phyloP scores from a whole-genome alignment of 305 asterid species.

The Fraxinus ornus region DNA sequence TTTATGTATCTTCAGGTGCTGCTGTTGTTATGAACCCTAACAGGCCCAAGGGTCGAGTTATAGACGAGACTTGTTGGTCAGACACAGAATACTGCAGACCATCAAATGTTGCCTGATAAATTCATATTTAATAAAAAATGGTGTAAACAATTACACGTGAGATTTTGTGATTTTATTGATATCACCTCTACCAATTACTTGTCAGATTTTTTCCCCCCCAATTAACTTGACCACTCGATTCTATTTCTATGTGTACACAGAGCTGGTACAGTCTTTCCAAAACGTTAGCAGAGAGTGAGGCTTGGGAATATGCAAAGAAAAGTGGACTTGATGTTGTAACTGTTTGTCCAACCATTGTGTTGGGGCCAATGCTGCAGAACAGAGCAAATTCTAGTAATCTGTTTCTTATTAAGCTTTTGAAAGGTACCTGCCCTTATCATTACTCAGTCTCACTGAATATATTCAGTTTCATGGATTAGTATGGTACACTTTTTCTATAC shows the following conservation, averaged over 20 bases:
- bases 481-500: background rate
- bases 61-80: constrained; percentile 78
- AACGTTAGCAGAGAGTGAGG: constrained; percentile 65
- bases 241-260: constrained; percentile 36
- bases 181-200: background rate
- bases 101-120: constrained; percentile 39
- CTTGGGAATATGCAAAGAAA: constrained; percentile 55
- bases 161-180: background rate
- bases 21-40: constrained; percentile 56
- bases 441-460: background rate
- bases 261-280: constrained; percentile 74
- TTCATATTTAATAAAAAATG: background rate
- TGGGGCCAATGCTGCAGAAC: constrained; percentile 71
- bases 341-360: constrained; percentile 48
- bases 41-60: constrained; percentile 49
- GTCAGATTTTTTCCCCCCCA: background rate
- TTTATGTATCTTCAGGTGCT: constrained; percentile 58
- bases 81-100: constrained; percentile 72
- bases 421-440: constrained; percentile 38
- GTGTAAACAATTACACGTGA: background rate
- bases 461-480: background rate
- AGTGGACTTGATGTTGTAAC: constrained; percentile 53
- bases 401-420: constrained; percentile 52
- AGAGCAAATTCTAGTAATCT: constrained; percentile 57
- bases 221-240: constrained; percentile 7